Percentiles rank a stretch among this genome's conserved stretches.
These are phyloP conservation scores for Heritiera littoralis DNA, from an alignment of 345 rosid genomes.

Conservation along the genomic window DNA sequence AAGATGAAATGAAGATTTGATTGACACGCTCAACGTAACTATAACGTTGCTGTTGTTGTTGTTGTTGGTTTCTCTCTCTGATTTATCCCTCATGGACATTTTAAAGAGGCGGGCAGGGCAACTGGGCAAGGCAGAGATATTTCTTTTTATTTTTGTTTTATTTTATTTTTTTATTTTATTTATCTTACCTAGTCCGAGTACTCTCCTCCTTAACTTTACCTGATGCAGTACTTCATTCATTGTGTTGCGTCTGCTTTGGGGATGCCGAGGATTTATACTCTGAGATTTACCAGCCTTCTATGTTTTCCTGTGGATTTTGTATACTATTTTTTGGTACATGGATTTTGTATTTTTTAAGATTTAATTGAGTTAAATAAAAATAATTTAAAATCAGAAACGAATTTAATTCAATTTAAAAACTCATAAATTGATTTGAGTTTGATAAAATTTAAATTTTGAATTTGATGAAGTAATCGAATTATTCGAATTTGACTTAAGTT, in stretches of 20 bases:
- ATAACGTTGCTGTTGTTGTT: background rate
- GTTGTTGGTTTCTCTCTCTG: background rate
- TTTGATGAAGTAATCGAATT: no score
- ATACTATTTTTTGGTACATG: no score
- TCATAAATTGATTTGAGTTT: no score
- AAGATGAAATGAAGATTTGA: conserved; percentile 7
- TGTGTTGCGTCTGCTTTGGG: background rate
- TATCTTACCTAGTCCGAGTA: background rate
- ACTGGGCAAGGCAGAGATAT: background rate
- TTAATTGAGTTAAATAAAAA: no score
- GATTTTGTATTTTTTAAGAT: no score
- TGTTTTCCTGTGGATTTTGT: background rate
- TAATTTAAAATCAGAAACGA: no score
- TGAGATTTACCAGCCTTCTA: background rate
- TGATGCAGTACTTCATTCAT: background rate
- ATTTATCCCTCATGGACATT: background rate
- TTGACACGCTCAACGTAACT: conserved; percentile 1
- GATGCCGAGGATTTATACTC: background rate
- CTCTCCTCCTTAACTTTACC: background rate
- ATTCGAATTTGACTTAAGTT: no score
- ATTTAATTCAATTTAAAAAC: no score
- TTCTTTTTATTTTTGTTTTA: background rate
- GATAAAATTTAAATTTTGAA: no score
- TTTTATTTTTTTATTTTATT: no score
- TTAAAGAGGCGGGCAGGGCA: background rate